Conservation (phyloP, 1,139 yeast genomes). For the Komagataea norvegica region DNA sequence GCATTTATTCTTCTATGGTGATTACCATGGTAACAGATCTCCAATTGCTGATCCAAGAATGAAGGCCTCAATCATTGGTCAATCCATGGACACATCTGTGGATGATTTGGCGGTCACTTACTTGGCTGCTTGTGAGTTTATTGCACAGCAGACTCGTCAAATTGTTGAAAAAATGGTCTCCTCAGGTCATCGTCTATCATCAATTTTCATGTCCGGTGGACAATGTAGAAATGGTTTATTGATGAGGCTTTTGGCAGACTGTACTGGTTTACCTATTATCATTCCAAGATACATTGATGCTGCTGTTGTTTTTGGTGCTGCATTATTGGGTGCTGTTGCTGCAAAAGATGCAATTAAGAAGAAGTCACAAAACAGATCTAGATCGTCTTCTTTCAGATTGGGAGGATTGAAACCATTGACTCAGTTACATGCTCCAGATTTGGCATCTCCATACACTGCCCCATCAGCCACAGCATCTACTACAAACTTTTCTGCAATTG, state of each 20-base stretch:
- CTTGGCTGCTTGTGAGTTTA: conserved; percentile 92
- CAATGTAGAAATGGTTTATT: conserved; percentile 89
- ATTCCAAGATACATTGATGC: conserved; percentile 95
- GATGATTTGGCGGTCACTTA: conserved; percentile 83
- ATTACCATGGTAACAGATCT: conserved; percentile 92
- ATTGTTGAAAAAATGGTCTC: conserved; percentile 80
- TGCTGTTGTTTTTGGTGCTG: conserved; percentile 94
- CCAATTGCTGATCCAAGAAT: conserved; percentile 93
- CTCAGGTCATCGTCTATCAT: conserved; percentile 70
- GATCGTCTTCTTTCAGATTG: conserved; percentile 23
- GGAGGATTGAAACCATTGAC: conserved; percentile 20
- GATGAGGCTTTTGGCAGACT: conserved; percentile 86
- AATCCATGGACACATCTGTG: conserved; percentile 82
- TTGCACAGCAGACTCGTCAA: conserved; percentile 96
- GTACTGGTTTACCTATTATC: conserved; percentile 87
- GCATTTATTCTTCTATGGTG: conserved; percentile 90
- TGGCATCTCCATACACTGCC: conserved; percentile 69
- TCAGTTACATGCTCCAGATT: conserved; percentile 15
- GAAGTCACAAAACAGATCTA: conserved; percentile 27
- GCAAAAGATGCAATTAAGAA: conserved; percentile 51
- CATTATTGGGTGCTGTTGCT: conserved; percentile 92
- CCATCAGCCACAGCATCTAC: conserved; percentile 64
- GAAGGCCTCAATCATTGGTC: conserved; percentile 93
- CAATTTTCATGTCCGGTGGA: conserved; percentile 92
- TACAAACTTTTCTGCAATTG: conserved; percentile 53